Evolutionary conservation across 352 stramenopile genomes (phyloP), one percentile per base, ranked within the genome.

Genomic region (Pythium utonaiense): DNA sequence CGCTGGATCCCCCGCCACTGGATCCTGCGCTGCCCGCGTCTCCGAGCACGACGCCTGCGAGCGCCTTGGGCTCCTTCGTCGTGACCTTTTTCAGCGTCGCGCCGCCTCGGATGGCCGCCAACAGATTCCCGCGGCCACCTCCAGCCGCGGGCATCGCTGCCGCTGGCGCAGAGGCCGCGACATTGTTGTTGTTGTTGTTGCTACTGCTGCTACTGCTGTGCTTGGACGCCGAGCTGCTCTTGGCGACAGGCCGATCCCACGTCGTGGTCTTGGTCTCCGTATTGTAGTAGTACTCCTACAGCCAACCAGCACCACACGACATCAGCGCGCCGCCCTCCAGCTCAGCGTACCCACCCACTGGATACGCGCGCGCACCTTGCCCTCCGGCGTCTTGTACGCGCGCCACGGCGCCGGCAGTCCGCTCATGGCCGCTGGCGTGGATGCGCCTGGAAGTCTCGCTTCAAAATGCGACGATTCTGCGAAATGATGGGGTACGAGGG

Each of bases 261-360:
- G 83, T 93, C 54, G 88, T 96, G 58, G 87, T 82, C 62, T 95
- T 95, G 3, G 83, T 93, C 57, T 89, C 67, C n/a, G 80, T 74
- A 57, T 96, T 93, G 73, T 95, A 96, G 70, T 93, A 96, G 70
- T 96, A 96, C 71, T 93, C 84, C 85, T 95, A 53, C 21, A 36
- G 10, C n/a, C 27, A 40, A 42, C 31, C 41, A 41, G n/a, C 14
- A 21, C 16, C 13, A 1, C 44, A 45, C 33, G 12, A 33, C 30
- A 47, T 31, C 21, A 44, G 33, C 30, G 12, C 17, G 31, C 49
- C 22, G 31, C 30, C 2, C 14, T 17, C 16, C 33, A 16, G 12
- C 21, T 33, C 9, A 47, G 33, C 48, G 34, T 50, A 31, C 14
- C 13, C 14, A 41, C 17, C 6, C 33, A 19, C 2, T 7, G 28